A percentile compares a stretch with the other conserved stretches of the same genome.
These are phyloP conservation scores for Rhizopogon salebrosus DNA, from an alignment of 768 basidiomycete species.

Conservation along the genomic window DNA sequence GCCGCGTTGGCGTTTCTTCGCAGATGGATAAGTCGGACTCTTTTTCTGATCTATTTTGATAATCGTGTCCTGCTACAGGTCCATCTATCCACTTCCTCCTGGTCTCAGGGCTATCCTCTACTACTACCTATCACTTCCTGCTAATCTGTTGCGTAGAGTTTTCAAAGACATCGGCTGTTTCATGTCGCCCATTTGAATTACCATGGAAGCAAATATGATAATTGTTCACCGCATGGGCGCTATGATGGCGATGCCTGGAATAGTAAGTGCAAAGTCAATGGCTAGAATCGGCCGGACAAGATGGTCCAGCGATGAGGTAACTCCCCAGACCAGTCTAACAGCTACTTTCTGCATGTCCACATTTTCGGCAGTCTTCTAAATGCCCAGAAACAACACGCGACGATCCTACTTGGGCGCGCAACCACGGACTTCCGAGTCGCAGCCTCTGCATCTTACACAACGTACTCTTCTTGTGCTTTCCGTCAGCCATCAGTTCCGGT, in stretches of 20 bases:
- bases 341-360: slow-evolving; percentile 1
- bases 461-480: slow-evolving; percentile 12
- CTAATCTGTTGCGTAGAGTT: neutral
- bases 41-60: slow-evolving; percentile 18
- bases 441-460: no score
- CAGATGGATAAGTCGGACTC: slow-evolving; percentile 23
- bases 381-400: slow-evolving; percentile 6
- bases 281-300: no score
- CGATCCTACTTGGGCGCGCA: slow-evolving; percentile 8
- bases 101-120: neutral
- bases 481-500: slow-evolving; percentile 9
- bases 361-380: slow-evolving; percentile 17
- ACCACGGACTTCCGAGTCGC: no score
- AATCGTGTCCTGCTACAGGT: neutral
- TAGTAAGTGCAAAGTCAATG: no score
- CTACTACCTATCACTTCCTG: neutral
- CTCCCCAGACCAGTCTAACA: neutral
- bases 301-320: no score
- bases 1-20: slow-evolving; percentile 10
- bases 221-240: neutral
- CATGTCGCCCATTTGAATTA: neutral
- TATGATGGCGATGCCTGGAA: no score
- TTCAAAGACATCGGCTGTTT: neutral
- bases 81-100: no score
- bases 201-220: neutral